Base-by-base conservation (phyloP, 2,329 filamentous ascomycete genomes). In the Colletotrichum higginsianum region DNA sequence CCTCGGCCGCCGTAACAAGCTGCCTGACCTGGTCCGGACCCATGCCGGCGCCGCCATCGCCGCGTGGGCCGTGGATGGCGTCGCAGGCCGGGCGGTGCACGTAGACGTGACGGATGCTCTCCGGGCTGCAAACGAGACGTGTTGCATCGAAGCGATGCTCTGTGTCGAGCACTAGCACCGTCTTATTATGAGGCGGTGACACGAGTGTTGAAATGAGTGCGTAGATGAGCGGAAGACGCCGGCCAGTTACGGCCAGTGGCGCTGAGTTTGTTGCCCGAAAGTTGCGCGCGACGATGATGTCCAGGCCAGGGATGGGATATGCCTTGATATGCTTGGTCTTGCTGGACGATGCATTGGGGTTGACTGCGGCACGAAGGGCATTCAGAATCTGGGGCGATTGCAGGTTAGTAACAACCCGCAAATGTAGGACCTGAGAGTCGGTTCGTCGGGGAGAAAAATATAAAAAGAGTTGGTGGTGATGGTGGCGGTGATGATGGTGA, bases 211-310 rank as follows among this genome's bases (percentile, higher is more conserved):
- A 86, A 30, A 89, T 78, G 4, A 92, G 79, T 64, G 85, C 82
- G 80, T 91, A 90, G 46, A 91, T 76, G 11, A 92, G 81, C 0
- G 88, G 86, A 15, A 89, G 81, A 70, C 86, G 80, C 13, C 87
- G 86, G 1, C 89, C 89, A 18, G 83, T 84, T 63, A 91, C 78
- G 16, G 85, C 82, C 16, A 91, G 77, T 1, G 84, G 82, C 0
- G 84, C 78, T 0, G 83, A 81, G 64, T 85, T 85, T 0, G 86
- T 88, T 12, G 83, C 82, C 40, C 83, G 83, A 61, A 87, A 85
- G 77, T 89, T 86, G 1, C 80, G 81, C 9, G 78, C 76, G 44
- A 84, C 81, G 26, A 91, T 79, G 9, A 77, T 78, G 75, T 89
- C 84, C 15, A 91, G 82, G 4, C 79, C 77, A 1, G 81, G 76